Evolutionary conservation across 495 filamentous ascomycete genomes (phyloP).

Genomic region (Rusavskia elegans): DNA sequence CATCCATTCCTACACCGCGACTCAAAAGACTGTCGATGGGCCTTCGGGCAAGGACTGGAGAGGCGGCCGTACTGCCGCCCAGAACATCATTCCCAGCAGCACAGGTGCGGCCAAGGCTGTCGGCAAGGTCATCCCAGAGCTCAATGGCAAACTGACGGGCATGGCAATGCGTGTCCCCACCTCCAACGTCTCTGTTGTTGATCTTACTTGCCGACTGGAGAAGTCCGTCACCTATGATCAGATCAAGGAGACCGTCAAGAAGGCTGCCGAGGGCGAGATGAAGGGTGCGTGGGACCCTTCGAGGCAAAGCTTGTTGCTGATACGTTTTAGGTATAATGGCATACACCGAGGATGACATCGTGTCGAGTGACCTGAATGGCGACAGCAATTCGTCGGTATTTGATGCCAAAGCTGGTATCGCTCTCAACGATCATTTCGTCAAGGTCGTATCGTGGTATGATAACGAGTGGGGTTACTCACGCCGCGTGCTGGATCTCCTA

Average conservation of each 20-base stretch:
- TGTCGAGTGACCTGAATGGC: conserved; percentile 87
- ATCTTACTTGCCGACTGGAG: conserved; percentile 87
- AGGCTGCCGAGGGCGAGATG: conserved; percentile 64
- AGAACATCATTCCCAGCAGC: conserved; percentile 99
- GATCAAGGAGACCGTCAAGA: conserved; percentile 88
- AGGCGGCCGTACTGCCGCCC: conserved; percentile 92
- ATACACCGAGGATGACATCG: conserved; percentile 95
- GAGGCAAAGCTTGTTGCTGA: conserved; percentile 17
- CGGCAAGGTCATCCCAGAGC: conserved; percentile 92
- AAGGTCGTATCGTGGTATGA: conserved; percentile 99
- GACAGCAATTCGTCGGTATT: conserved; percentile 91
- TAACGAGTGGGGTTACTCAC: conserved; percentile 94
- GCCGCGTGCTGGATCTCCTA: conserved; percentile 94
- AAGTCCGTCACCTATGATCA: conserved; percentile 79
- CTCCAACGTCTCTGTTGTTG: conserved; percentile 96
- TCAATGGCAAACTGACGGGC: conserved; percentile 99
- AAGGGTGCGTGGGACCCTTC: conserved; percentile 48
- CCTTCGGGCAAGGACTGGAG: conserved; percentile 98
- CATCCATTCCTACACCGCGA: conserved; percentile 98
- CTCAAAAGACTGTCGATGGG: conserved; percentile 98
- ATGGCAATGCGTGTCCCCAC: conserved; percentile 99
- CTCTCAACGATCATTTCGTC: conserved; percentile 94
- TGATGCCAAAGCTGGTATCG: conserved; percentile 98
- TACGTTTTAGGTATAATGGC: conserved; percentile 53
- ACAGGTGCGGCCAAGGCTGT: conserved; percentile 99